Base-by-base conservation (phyloP, 208 protist species). In the Wallacemonas sp. region DNA sequence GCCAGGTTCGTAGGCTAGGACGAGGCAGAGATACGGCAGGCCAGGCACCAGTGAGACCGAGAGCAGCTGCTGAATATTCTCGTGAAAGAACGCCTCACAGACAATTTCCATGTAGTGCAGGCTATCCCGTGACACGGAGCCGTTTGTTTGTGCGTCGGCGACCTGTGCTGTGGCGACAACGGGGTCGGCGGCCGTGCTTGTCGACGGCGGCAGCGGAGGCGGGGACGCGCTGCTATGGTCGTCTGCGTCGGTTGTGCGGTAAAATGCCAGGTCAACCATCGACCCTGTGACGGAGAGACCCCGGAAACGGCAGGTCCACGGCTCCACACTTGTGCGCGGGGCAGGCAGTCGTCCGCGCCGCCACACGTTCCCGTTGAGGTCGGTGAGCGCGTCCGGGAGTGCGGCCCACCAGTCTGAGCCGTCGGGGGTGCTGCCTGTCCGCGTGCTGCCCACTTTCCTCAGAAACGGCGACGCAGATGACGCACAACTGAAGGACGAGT, bases 41-140 rank as follows among this genome's bases (percentile, higher is more conserved):
- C 61, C 24, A 21, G 26, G 53, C 12, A 70, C n/a, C 15, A 68
- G 17, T 2, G 64, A 50, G 26, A 60, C 38, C 10, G 67, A 71
- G 15, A 83, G 50, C 26, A 74, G 54, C 65, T 83, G 73, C 0
- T 80, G 61, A 65, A 83, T 68, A 55, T 76, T 82, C 22, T 76
- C 76, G 52, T 87, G 73, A 38, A 73, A 74, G 42, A 78, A 71
- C 26, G 66, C 55, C 27, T 48, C 55, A 1, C 36, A 44, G 0
- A 62, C 34, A 46, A 44, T 48, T 22, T 62, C 39, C 38, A 44
- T 44, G 38, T 48, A 62, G 5, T 62, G 33, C 22, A 48, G 36
- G 38, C 39, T 29, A 6, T 62, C 55, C 17, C 27, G 38, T 15
- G 55, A 62, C 15, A 48, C 26, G 37, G 13, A 42, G 12, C 37